These are phyloP conservation scores for Lachancea meyersii DNA, from an alignment of 805 yeast genomes.

Conservation along the genomic window DNA sequence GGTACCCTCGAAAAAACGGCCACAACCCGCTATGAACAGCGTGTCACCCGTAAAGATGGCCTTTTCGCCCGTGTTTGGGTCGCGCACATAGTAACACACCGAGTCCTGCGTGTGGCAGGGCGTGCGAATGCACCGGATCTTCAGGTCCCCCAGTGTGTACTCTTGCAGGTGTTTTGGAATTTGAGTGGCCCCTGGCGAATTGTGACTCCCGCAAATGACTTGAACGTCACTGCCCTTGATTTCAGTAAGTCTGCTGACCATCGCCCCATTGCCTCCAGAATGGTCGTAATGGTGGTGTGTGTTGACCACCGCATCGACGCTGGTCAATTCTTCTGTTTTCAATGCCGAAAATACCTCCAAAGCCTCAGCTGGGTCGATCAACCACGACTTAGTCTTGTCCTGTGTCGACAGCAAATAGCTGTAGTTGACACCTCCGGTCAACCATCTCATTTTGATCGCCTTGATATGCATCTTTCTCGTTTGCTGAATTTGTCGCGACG, in stretches of 20 bases:
- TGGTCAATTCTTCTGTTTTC: constrained; percentile 35
- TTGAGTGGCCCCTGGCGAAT: constrained; percentile 51
- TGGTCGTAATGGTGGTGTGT: constrained; percentile 98
- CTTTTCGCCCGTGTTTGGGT: constrained; percentile 50
- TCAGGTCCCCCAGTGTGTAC: constrained; percentile 36
- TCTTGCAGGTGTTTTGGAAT: constrained; percentile 69
- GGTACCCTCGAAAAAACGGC: constrained; percentile 90
- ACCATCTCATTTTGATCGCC: constrained; percentile 91
- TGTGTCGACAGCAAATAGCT: constrained; percentile 58
- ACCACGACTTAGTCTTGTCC: constrained; percentile 67
- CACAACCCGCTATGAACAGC: constrained; percentile 89
- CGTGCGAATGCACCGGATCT: constrained; percentile 79
- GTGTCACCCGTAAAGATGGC: constrained; percentile 96
- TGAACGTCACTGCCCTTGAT: constrained; percentile 44
- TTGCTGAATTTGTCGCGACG: neutral
- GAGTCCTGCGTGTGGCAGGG: constrained; percentile 99
- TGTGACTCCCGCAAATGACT: constrained; percentile 66
- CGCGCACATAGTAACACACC: constrained; percentile 75
- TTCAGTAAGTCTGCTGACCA: constrained; percentile 25
- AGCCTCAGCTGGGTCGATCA: constrained; percentile 92
- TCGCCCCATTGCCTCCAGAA: constrained; percentile 67
- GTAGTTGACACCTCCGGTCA: constrained; percentile 79
- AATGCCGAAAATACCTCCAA: constrained; percentile 51
- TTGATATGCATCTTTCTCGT: constrained; percentile 69
- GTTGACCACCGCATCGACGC: constrained; percentile 74